Percentiles rank a stretch among this genome's conserved stretches.
Evolutionary conservation across 805 yeast species (phyloP).

Genomic region (Wickerhamiella vanderwaltii): DNA sequence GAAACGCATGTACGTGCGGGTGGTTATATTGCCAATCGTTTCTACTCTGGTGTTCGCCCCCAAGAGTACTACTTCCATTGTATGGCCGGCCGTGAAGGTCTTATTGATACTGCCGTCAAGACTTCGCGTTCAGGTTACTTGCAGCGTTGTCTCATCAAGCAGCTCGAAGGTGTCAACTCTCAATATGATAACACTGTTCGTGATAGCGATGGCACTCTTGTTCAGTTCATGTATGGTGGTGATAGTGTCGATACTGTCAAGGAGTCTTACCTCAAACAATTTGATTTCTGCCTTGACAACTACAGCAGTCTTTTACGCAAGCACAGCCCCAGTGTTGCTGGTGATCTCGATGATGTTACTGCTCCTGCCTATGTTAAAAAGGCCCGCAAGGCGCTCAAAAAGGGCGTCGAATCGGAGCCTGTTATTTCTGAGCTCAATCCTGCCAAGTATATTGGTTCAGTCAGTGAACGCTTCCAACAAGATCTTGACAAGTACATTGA

Average conservation of each 20-base stretch:
- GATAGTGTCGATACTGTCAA: constrained; percentile 90
- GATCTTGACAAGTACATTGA: constrained; percentile 62
- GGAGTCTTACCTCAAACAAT: constrained; percentile 88
- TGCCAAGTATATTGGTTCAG: constrained; percentile 80
- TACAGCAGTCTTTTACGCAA: constrained; percentile 74
- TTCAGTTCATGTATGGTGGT: constrained; percentile 96
- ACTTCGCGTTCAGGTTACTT: constrained; percentile 96
- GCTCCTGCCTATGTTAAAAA: constrained; percentile 77
- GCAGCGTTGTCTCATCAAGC: constrained; percentile 97
- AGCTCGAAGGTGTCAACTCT: constrained; percentile 91
- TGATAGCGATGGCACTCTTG: constrained; percentile 85
- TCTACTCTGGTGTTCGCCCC: constrained; percentile 94
- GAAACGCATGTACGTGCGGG: constrained; percentile 98
- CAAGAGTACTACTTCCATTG: constrained; percentile 99
- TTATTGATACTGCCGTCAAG: constrained; percentile 98
- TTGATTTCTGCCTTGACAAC: constrained; percentile 85
- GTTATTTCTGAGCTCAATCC: constrained; percentile 79
- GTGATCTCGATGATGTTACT: constrained; percentile 67
- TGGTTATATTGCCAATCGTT: constrained; percentile 93
- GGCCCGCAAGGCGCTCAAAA: constrained; percentile 49
- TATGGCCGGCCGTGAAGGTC: constrained; percentile 99
- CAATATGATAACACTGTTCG: constrained; percentile 91
- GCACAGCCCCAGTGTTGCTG: constrained; percentile 68
- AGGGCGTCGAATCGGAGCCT: constrained; percentile 68
- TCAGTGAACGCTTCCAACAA: constrained; percentile 77